phyloP scores from a whole-genome alignment of 2,329 filamentous ascomycete species.

The Knufia petricola region DNA sequence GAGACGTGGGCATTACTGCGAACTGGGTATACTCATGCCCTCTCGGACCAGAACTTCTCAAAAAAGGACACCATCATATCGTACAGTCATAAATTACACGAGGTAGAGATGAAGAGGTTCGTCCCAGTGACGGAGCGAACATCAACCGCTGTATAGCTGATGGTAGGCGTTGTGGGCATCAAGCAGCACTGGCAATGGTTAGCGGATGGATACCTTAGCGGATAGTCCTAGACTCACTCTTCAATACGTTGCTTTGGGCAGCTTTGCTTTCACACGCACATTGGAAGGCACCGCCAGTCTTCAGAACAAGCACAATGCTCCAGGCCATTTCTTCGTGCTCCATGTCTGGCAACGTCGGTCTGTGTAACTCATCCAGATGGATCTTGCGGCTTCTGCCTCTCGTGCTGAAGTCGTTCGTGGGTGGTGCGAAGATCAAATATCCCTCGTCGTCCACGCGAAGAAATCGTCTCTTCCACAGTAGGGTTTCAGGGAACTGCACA shows the following conservation, averaged over 20 bases:
- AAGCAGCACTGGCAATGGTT: constrained; percentile 29
- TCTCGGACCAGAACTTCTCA: not conserved
- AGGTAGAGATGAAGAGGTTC: not conserved
- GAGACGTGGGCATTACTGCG: too few species aligned
- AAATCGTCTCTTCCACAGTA: constrained; percentile 91
- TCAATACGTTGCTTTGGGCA: constrained; percentile 43
- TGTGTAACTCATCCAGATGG: constrained; percentile 73
- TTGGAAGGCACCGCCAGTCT: constrained; percentile 53
- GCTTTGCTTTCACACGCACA: constrained; percentile 51
- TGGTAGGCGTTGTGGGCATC: constrained; percentile 32
- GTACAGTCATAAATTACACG: constrained; percentile 7
- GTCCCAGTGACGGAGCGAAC: not conserved
- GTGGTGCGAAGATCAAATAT: constrained; percentile 67
- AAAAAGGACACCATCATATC: not conserved
- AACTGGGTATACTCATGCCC: not conserved
- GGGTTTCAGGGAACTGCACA: constrained; percentile 89
- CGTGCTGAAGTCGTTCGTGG: constrained; percentile 51
- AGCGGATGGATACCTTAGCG: constrained; percentile 10
- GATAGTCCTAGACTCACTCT: too few species aligned
- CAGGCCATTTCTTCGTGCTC: constrained; percentile 89
- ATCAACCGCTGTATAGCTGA: constrained; percentile 18
- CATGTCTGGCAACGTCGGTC: constrained; percentile 74
- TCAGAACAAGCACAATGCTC: constrained; percentile 59
- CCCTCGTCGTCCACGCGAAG: constrained; percentile 77
- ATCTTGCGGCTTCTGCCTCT: constrained; percentile 65